These are phyloP conservation scores for Suillus cothurnatus DNA, from an alignment of 768 basidiomycete species.

Conservation along the genomic window DNA sequence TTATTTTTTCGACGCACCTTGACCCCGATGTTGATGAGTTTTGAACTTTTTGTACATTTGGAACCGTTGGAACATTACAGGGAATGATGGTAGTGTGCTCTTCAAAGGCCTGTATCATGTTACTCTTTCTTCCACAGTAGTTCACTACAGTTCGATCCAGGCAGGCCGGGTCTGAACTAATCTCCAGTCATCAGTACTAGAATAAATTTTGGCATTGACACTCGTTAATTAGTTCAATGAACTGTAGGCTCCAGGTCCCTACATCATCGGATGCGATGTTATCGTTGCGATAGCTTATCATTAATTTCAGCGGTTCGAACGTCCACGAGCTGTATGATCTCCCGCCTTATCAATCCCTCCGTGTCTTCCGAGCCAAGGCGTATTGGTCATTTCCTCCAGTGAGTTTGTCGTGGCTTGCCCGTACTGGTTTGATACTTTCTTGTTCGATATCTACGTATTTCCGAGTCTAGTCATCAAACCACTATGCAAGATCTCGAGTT, in stretches of 20 bases:
- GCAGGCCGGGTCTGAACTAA: no score
- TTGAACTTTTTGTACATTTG: no score
- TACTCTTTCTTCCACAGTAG: no score
- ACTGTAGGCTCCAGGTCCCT: not conserved
- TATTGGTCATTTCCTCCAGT: not conserved
- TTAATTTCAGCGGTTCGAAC: not conserved
- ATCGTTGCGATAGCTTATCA: not conserved
- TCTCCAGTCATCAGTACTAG: no score
- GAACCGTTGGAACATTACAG: no score
- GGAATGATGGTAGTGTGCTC: no score
- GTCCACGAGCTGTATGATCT: not conserved
- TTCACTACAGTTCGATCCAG: no score
- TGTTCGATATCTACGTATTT: not conserved
- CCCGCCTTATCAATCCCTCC: not conserved
- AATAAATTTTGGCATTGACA: no score
- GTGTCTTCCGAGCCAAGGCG: not conserved
- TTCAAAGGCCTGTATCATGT: no score
- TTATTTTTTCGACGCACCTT: no score
- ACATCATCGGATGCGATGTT: not conserved
- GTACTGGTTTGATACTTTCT: not conserved
- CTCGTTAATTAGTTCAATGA: no score
- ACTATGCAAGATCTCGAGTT: conserved; percentile 36
- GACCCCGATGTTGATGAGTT: no score
- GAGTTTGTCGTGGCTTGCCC: not conserved
- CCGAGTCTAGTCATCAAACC: conserved; percentile 1